Base-by-base conservation (phyloP, 2,329 filamentous ascomycete genomes). In the Cercospora janseana region DNA sequence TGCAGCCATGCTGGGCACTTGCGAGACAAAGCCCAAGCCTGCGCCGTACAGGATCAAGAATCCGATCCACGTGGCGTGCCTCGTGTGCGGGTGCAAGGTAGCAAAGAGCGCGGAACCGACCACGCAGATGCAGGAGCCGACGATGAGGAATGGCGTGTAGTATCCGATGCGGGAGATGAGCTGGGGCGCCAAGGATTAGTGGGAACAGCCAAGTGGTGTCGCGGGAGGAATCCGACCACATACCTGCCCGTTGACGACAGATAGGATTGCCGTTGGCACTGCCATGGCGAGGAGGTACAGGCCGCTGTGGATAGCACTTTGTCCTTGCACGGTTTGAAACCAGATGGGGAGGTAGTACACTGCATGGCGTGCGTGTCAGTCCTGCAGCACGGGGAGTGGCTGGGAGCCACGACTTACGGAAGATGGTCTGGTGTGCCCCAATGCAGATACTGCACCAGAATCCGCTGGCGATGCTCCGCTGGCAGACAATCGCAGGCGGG, bases 121-220 rank as follows among this genome's bases (percentile, higher is more conserved):
- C n/a, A 70, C 54, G 66, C 74, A 72, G 44, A 76, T 52, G 16
- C 73, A 58, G 8, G 53, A 44, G 2, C 66, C 68, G 16, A 61
- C 47, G 26, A 75, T 66, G 64, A 75, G 70, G 60, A 76, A 76
- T 2, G 73, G 74, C 0, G 73, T 74, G 66, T 77, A 77, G 65
- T 76, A 75, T 29, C 27, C 27, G 27, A 29, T n/a, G 27, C 27
- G 27, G 10, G 27, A 29, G 10, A 29, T 29, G 27, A 29, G 27
- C 27, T 4, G 6, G 10, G 27, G 10, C 27, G 13, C 13, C n/a
- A n/a, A 29, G 10, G 9, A 4, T 29, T 29, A 29, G 27, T n/a
- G 13, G 6, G 3, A 10, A 3, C 27, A 29, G 4, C 27, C 3
- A 29, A 9, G 6, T 4, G 13, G 27, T 7, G 4, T n/a, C 6